Evolutionary conservation across 495 filamentous ascomycete genomes (phyloP).

Genomic region (Chaetomium cochliodes): DNA sequence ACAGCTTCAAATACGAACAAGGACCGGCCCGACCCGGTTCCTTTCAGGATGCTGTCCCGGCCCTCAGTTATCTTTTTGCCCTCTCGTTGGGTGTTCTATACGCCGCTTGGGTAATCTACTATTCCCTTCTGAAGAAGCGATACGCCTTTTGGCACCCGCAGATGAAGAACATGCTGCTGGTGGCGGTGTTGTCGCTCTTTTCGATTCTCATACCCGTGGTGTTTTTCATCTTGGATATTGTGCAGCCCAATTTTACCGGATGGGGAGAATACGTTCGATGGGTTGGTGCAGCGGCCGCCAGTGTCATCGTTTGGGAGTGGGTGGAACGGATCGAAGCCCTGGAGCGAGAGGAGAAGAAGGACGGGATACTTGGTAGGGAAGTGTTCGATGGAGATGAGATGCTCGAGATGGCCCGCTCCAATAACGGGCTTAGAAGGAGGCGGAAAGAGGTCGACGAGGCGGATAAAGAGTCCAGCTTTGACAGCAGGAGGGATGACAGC

Average conservation of each 20-base stretch:
- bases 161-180: slow-evolving; percentile 87
- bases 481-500: slow-evolving; percentile 23
- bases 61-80: slow-evolving; percentile 91
- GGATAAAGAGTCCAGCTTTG: slow-evolving; percentile 28
- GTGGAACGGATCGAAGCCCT: slow-evolving; percentile 97
- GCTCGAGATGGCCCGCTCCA: slow-evolving; percentile 67
- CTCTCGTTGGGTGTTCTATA: slow-evolving; percentile 86
- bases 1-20: slow-evolving; percentile 66
- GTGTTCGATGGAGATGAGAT: slow-evolving; percentile 97
- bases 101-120: slow-evolving; percentile 94
- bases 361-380: slow-evolving; percentile 89
- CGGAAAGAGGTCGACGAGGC: slow-evolving; percentile 35
- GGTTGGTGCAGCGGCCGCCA: slow-evolving; percentile 94
- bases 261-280: slow-evolving; percentile 98
- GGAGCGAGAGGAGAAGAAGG: slow-evolving; percentile 93
- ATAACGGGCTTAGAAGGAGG: slow-evolving; percentile 39
- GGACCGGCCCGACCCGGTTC: slow-evolving; percentile 62
- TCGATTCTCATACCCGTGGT: slow-evolving; percentile 86
- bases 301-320: slow-evolving; percentile 99
- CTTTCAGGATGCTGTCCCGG: slow-evolving; percentile 87
- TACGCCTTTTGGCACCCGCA: slow-evolving; percentile 91
- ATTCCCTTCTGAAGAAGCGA: slow-evolving; percentile 84
- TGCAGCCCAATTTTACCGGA: slow-evolving; percentile 78
- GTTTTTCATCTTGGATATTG: slow-evolving; percentile 93
- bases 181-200: slow-evolving; percentile 75